Evolutionary conservation across 148 eudicot species (phyloP), one percentile per base, ranked within the genome.

Genomic region (Mesembryanthemum crystallinum): DNA sequence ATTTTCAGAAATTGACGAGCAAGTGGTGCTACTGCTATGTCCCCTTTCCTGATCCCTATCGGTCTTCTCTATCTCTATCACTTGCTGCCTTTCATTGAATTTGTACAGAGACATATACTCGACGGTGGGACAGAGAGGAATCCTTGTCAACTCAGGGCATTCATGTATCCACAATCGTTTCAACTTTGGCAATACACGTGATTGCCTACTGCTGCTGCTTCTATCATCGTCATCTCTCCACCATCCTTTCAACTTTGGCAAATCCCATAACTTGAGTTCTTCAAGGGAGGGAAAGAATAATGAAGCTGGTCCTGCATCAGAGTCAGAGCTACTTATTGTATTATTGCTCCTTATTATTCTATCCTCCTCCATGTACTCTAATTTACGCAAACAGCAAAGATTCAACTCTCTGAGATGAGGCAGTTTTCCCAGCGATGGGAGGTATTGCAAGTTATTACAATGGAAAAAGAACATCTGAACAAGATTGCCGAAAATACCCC

Each of bases 221-320:
- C 23, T 17, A 5, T 47, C 54, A 13, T 71, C 64, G 1, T 55
- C 21, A 11, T 5, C 29, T 24, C 69, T 58, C 49, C 61, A 20
- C 76, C 82, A 82, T 71, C 73, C 77, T 62, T 35, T 60, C 60
- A 82, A 59, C 28, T 75, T 79, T 15, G 76, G 76, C 74, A 82
- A 21, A n/a, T 47, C 57, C 4, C 49, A 13, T 33, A 74, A 67
- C 14, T 25, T 8, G n/a, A 69, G 74, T 14, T 60, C 33, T 69
- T 74, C 70, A 28, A 80, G 79, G 25, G 58, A 75, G 51, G 78
- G 75, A 42, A 80, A 63, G 52, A n/a, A n/a, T n/a, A 62, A 72
- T 14, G 55, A 13, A 27, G 37, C 51, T n/a, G n/a, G n/a, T 10
- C 37, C 30, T 3, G 60, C 29, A 37, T 9, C 47, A 33, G n/a